Base-by-base conservation (phyloP, 2,329 filamentous ascomycete species). In the Curvularia sp. region DNA sequence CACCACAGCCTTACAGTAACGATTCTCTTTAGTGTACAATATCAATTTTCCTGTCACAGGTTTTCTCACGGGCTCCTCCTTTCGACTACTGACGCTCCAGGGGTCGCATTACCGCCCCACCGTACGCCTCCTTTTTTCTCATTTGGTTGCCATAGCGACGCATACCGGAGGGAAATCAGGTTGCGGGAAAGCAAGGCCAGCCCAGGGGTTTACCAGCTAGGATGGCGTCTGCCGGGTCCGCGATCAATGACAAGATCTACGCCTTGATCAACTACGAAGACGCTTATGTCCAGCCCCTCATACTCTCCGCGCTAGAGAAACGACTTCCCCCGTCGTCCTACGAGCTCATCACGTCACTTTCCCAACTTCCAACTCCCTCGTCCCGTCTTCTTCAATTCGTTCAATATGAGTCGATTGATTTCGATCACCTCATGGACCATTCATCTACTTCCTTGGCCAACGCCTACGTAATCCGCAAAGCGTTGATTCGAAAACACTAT, bases 401-500 rank as follows among this genome's bases (percentile, higher is more conserved):
- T 2, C 86, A 90, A 32, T 99, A 99, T 78, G 95, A 99, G 77
- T 82, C 86, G 41, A 86, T 98, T 58, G 91, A 96, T 73, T 98
- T 97, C 75, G 88, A 91, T 53, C 87, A 89, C 69, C 84, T 90
- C 18, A 82, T 90, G 56, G 76, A 81, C 1, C 82, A 92, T 66
- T 79, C 89, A 0, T 74, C 78, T 0, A 87, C 86, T 0, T 86
- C 84, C 10, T 81, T 97, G 1, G 83, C 91, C 67, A 98, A 97
- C 78, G 91, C 92, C 72, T 98, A 97, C 78, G 86, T 97, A 73
- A 96, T 98, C 74, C 90, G 95, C 70, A 98, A 98, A 81, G 95
- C 95, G 0, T 83, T 99, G 19, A 98, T 98, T 69, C 87, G 95
- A 58, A 99, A 99, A 78, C 95, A 99, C 76, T 98, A 95, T 74